Percentiles rank a stretch among this genome's conserved stretches.
Evolutionary conservation across 768 basidiomycete species (phyloP).

Genomic region (Amanita subjunquillea): DNA sequence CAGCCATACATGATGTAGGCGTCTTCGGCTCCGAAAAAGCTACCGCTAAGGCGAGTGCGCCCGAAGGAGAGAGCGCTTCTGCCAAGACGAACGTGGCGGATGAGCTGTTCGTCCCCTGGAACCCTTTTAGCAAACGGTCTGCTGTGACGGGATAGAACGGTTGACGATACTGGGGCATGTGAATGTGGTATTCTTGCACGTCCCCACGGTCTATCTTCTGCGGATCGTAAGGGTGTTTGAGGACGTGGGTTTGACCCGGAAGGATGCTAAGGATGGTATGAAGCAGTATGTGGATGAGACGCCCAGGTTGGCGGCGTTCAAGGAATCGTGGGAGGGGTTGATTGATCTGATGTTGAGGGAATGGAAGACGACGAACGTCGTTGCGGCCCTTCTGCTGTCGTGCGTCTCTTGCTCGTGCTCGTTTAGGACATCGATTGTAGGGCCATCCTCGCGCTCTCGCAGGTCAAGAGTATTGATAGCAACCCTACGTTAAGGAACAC

Average conservation of each 20-base stretch:
- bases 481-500: conserved; percentile 48
- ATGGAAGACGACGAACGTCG: conserved; percentile 26
- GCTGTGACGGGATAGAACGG: too few relatives aligned
- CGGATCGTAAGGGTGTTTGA: conserved; percentile 69
- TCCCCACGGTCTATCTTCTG: conserved; percentile 75
- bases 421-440: conserved; percentile 8
- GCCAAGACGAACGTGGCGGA: too few relatives aligned
- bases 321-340: conserved; percentile 18
- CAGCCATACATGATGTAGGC: too few relatives aligned
- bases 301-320: conserved; percentile 34
- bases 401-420: conserved; percentile 7
- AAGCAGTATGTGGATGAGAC: too few relatives aligned
- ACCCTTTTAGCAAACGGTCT: too few relatives aligned
- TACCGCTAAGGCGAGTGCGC: too few relatives aligned
- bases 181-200: conserved; percentile 40
- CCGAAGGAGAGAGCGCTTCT: too few relatives aligned
- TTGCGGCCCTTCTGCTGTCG: conserved; percentile 22
- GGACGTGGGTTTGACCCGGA: conserved; percentile 66
- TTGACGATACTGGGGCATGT: conserved; percentile 15
- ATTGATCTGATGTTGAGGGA: conserved; percentile 20
- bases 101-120: too few relatives aligned
- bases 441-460: conserved; percentile 24
- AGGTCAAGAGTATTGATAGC: conserved; percentile 32
- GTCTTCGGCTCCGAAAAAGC: too few relatives aligned
- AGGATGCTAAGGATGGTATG: conserved; percentile 52